Base-by-base conservation (phyloP, 305 asterid species). In the Ilex paraguariensis region DNA sequence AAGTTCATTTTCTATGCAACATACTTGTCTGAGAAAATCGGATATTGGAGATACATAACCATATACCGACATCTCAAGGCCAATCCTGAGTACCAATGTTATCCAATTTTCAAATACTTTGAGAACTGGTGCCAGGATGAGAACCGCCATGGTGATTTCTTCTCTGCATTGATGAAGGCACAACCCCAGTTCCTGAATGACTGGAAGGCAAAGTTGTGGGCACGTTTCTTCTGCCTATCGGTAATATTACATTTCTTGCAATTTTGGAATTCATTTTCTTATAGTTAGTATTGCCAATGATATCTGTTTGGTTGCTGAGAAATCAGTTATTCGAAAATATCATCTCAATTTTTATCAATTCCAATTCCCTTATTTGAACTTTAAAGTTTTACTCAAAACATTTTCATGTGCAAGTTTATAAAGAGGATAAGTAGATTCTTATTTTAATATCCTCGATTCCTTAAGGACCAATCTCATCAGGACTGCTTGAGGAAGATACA, bases 91-190 rank as follows among this genome's bases (percentile, higher is more conserved):
- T 94, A 79, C 79, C 95, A 84, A 60, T 90, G 96, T 75, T 94
- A 94, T 66, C 99, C 99, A 0, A 94, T 94, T 69, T 94, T 94
- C 95, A 90, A 94, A 51, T 94, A 94, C 93, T 94, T 94, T 2
- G 97, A 94, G 90, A 94, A 94, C 88, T 94, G 99, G 99, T 94
- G 99, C 82, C 97, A 94, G 75, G 99, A 94, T 64, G 99, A 94
- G 88, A 94, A 94, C 68, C 95, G 99, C 63, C 99, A 94, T 3
- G 99, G 99, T 32, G 99, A 94, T 79, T 94, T 94, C 89, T 94
- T 94, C 93, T 90, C 98, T 15, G 99, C 99, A 0, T 70, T 94
- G 82, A 88, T 94, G 97, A 94, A 94, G 84, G 99, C 99, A 3
- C 99, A 94, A 67, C 99, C 98, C 0, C 99, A 94, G 86, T 94